Conservation (phyloP, 768 basidiomycete genomes). For the Xanthoconium stramineum region DNA sequence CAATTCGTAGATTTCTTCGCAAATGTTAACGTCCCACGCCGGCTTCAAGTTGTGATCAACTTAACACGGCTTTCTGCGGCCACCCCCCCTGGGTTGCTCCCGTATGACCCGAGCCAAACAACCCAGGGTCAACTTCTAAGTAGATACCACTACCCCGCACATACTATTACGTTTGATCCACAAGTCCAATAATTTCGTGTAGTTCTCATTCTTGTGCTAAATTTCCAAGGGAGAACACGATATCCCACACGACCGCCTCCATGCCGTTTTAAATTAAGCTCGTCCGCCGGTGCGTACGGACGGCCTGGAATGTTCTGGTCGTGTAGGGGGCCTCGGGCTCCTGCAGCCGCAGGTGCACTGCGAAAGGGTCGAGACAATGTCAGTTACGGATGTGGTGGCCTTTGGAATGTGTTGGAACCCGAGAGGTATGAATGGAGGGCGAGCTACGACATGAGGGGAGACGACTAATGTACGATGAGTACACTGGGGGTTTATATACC, state of each 20-base stretch:
- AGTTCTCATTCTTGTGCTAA: constrained; percentile 12
- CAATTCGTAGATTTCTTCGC: no score
- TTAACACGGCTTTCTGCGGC: no score
- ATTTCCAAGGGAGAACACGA: constrained; percentile 14
- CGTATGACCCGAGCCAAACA: constrained; percentile 15
- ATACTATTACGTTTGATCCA: not conserved
- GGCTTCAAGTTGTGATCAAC: no score
- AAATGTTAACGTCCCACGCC: no score
- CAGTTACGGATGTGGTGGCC: no score
- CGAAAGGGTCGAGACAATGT: no score
- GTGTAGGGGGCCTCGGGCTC: constrained; percentile 1
- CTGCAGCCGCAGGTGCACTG: not conserved
- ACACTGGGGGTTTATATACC: no score
- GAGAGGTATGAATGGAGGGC: no score
- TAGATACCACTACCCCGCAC: no score
- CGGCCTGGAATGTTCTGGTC: constrained; percentile 11
- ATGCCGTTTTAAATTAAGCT: not conserved
- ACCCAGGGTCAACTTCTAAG: constrained; percentile 9
- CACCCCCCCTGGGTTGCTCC: not conserved
- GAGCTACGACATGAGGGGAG: no score
- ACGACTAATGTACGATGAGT: no score
- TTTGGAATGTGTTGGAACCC: no score
- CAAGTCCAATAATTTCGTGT: constrained; percentile 11
- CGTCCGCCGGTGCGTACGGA: constrained; percentile 12
- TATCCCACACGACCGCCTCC: constrained; percentile 1